Percentiles rank a stretch among this genome's conserved stretches.
These are phyloP conservation scores for Suaeda aralocaspica DNA, from an alignment of 148 eudicot species.

Conservation along the genomic window DNA sequence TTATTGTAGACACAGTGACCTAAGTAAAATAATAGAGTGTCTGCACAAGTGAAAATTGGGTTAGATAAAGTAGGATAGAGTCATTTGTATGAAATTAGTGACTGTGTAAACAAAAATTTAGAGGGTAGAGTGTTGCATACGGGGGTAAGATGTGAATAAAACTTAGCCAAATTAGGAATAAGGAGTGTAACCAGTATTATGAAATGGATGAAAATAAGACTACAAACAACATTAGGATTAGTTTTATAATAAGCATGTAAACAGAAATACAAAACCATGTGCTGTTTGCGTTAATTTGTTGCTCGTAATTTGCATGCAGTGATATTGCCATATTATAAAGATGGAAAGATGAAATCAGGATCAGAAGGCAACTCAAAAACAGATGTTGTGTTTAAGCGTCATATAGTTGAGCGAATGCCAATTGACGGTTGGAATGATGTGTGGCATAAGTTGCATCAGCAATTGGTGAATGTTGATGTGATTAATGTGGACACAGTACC, in stretches of 20 bases:
- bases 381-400: constrained; percentile 64
- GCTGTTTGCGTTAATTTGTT: constrained; percentile 3
- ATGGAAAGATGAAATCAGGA: constrained; percentile 33
- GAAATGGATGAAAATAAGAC: too few relatives aligned
- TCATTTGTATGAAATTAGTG: too few relatives aligned
- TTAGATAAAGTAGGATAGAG: too few relatives aligned
- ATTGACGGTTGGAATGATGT: constrained; percentile 88
- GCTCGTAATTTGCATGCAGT: constrained; percentile 39
- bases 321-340: constrained; percentile 74
- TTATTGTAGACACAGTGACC: too few relatives aligned
- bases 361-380: constrained; percentile 34
- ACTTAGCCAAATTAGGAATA: too few relatives aligned
- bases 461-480: constrained; percentile 83
- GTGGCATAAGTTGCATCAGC: constrained; percentile 90
- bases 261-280: background rate
- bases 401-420: constrained; percentile 84
- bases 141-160: too few relatives aligned
- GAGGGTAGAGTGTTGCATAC: too few relatives aligned
- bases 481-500: constrained; percentile 54
- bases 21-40: too few relatives aligned
- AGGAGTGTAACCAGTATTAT: too few relatives aligned
- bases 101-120: too few relatives aligned
- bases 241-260: background rate
- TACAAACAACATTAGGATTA: too few relatives aligned
- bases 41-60: too few relatives aligned